Percentiles rank a stretch among this genome's conserved stretches.
phyloP scores from a whole-genome alignment of 306 rosid genomes.

The Prunus armeniaca region DNA sequence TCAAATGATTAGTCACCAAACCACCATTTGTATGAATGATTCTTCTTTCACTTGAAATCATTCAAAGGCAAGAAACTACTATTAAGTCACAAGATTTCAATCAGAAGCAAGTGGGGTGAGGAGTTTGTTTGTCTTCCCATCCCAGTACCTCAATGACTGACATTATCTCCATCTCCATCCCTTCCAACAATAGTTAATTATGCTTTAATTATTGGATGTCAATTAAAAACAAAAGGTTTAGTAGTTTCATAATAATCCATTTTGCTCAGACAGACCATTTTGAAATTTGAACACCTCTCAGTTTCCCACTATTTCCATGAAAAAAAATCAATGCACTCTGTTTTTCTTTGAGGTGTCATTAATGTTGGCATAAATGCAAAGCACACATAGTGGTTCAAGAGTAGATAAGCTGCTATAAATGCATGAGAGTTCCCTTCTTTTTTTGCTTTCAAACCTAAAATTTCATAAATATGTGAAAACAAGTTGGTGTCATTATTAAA shows the following conservation, averaged over 20 bases:
- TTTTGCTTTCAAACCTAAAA: conserved; percentile 8
- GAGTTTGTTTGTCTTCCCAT: conserved; percentile 24
- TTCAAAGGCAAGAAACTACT: conserved; percentile 10
- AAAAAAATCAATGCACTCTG: conserved; percentile 22
- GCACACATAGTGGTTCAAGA: conserved; percentile 15
- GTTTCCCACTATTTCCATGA: conserved; percentile 32
- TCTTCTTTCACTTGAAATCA: conserved; percentile 7
- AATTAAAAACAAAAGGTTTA: conserved; percentile 14
- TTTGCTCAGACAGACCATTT: background rate
- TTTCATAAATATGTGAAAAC: background rate
- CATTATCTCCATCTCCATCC: background rate
- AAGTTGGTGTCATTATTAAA: background rate
- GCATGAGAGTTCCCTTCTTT: conserved; percentile 12
- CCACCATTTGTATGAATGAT: conserved; percentile 22
- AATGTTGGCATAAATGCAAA: conserved; percentile 42
- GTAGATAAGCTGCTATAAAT: conserved; percentile 31
- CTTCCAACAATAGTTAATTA: background rate
- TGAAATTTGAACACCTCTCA: conserved; percentile 21
- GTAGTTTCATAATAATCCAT: conserved; percentile 27
- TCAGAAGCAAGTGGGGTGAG: conserved; percentile 10
- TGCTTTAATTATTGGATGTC: background rate
- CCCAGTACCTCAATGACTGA: background rate
- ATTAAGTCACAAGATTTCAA: background rate
- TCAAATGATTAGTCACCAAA: conserved; percentile 39
- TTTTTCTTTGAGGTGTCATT: conserved; percentile 29